Conservation (phyloP, 2,329 filamentous ascomycete genomes). For the Lasiodiplodia gonubiensis region DNA sequence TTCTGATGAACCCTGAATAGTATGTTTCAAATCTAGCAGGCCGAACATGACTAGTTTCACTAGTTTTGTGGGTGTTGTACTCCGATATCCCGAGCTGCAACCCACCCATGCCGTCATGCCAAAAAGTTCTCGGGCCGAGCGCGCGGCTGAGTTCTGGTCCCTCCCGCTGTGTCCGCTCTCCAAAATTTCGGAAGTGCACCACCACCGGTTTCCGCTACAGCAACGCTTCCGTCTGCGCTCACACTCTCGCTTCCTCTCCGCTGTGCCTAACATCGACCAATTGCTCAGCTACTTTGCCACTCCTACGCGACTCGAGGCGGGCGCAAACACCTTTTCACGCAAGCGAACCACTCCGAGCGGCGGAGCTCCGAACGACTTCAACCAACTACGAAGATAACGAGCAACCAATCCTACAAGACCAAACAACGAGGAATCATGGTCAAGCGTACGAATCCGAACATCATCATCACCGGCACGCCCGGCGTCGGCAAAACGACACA, state of each 20-base stretch:
- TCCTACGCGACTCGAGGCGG: not conserved
- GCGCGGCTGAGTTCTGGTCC: not conserved
- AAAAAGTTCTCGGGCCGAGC: slow-evolving; percentile 10
- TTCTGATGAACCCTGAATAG: not conserved
- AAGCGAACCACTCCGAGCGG: not conserved
- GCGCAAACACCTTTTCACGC: not conserved
- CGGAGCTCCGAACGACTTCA: not conserved
- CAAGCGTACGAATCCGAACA: slow-evolving; percentile 69
- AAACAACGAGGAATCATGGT: not conserved
- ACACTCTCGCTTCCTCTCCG: not conserved
- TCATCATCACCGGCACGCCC: slow-evolving; percentile 93
- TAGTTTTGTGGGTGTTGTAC: not conserved
- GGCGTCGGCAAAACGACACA: slow-evolving; percentile 96
- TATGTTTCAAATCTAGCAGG: not conserved
- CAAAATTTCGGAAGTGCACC: slow-evolving; percentile 13
- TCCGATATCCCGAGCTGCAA: not conserved
- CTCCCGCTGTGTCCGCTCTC: not conserved
- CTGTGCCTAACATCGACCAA: not conserved
- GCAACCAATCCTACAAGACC: not conserved
- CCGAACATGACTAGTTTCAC: not conserved
- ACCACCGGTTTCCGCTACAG: not conserved
- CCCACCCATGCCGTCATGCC: slow-evolving; percentile 21
- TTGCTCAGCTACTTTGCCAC: not conserved
- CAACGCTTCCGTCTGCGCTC: not conserved
- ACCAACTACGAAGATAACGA: not conserved